phyloP scores from a whole-genome alignment of 345 rosid species.

The Rhodamnia rubescens region DNA sequence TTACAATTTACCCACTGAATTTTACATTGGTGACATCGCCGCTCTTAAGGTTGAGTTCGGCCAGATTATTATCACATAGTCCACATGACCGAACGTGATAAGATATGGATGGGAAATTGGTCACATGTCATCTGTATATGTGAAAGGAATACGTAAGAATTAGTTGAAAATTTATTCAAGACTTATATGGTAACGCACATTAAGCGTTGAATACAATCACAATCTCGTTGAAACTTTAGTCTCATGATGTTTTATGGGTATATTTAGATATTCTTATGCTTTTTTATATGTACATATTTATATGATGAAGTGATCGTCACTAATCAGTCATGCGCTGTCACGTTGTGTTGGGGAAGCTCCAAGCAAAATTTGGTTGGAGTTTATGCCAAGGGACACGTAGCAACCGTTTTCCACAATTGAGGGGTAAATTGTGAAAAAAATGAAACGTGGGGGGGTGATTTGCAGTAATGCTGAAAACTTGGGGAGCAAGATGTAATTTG shows the following conservation, averaged over 20 bases:
- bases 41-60: neutral
- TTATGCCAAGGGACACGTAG: neutral
- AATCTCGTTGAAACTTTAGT: neutral
- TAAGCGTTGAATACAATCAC: rapidly evolving
- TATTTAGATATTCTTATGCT: neutral
- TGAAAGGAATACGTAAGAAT: neutral
- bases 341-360: neutral
- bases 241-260: too few species aligned
- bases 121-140: neutral
- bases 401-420: neutral
- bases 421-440: neutral
- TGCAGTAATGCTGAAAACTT: neutral
- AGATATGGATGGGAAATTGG: neutral
- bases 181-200: rapidly evolving
- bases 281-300: neutral
- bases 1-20: neutral
- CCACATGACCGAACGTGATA: neutral
- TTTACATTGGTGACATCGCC: neutral
- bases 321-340: neutral
- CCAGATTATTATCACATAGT: neutral
- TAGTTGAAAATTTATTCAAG: neutral
- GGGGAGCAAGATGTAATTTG: neutral
- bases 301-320: neutral
- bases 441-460: neutral
- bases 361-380: neutral